phyloP scores from a whole-genome alignment of 1,284 basidiomycete species.

The Rhizopogon hawkerae region DNA sequence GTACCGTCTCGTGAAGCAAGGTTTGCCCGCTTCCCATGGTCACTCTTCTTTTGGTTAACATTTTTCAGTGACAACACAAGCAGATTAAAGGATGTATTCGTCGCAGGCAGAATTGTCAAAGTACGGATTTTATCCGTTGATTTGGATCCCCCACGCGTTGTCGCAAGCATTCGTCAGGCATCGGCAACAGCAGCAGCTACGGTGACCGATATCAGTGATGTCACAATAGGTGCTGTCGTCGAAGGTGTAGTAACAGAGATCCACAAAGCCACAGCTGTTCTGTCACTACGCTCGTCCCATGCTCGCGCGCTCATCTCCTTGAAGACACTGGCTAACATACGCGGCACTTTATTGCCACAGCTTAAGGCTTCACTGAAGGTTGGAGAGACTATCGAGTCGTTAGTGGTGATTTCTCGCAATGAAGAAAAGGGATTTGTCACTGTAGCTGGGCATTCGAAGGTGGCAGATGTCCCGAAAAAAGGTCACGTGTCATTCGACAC shows the following conservation, averaged over 20 bases:
- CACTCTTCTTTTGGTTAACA: neutral
- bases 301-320: slow-evolving; percentile 73
- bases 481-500: slow-evolving; percentile 55
- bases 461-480: slow-evolving; percentile 39
- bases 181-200: slow-evolving; percentile 43
- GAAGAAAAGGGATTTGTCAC: slow-evolving; percentile 83
- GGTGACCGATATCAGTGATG: slow-evolving; percentile 54
- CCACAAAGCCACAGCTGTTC: slow-evolving; percentile 76
- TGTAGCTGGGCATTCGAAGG: slow-evolving; percentile 65
- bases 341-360: slow-evolving; percentile 60
- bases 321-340: slow-evolving; percentile 80
- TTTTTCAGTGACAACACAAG: slow-evolving; percentile 24
- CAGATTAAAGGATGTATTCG: slow-evolving; percentile 64
- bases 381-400: slow-evolving; percentile 68
- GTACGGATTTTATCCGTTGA: slow-evolving; percentile 79
- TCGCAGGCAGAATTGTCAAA: slow-evolving; percentile 78
- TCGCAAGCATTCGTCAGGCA: slow-evolving; percentile 78
- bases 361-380: slow-evolving; percentile 59
- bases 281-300: slow-evolving; percentile 63
- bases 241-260: slow-evolving; percentile 67
- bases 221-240: slow-evolving; percentile 73
- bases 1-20: slow-evolving; percentile 77
- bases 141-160: slow-evolving; percentile 54
- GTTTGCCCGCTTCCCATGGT: slow-evolving; percentile 35
- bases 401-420: slow-evolving; percentile 88